A percentile compares a stretch with the other conserved stretches of the same genome.
Conservation (phyloP, 345 rosid species). For the Gossypium raimondii region DNA sequence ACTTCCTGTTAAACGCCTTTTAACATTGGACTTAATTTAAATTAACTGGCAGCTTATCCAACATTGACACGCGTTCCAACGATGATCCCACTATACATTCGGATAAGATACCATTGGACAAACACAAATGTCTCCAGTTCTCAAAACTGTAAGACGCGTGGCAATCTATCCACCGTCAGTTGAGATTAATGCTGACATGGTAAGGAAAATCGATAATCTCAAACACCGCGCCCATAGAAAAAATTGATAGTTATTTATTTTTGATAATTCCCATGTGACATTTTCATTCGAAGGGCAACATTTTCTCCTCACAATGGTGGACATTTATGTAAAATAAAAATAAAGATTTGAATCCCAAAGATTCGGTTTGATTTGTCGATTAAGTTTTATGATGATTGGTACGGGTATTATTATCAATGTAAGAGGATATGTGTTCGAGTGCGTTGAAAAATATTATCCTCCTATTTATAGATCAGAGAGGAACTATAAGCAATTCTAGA, state of each 20-base stretch:
- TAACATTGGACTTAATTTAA: too few species aligned
- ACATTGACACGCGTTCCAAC: not conserved
- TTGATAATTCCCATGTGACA: not conserved
- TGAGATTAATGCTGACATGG: too few species aligned
- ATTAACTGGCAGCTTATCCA: not conserved
- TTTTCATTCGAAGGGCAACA: not conserved
- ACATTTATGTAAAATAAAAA: too few species aligned
- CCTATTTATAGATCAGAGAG: fast-evolving
- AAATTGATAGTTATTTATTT: too few species aligned
- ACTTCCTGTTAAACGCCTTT: too few species aligned
- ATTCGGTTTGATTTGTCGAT: fast-evolving
- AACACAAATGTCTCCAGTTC: not conserved
- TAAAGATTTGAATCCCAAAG: too few species aligned
- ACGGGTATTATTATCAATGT: fast-evolving
- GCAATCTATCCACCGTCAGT: too few species aligned
- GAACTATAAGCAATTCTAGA: fast-evolving
- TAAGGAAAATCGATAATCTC: too few species aligned
- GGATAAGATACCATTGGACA: not conserved
- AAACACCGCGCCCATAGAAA: too few species aligned
- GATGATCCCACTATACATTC: not conserved
- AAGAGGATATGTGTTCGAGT: fast-evolving
- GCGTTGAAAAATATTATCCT: too few species aligned
- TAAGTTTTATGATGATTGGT: fast-evolving
- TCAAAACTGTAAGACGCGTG: too few species aligned
- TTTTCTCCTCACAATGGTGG: too few species aligned